phyloP scores from a whole-genome alignment of 177 flowering plant genomes.

The Vitis hybrid region DNA sequence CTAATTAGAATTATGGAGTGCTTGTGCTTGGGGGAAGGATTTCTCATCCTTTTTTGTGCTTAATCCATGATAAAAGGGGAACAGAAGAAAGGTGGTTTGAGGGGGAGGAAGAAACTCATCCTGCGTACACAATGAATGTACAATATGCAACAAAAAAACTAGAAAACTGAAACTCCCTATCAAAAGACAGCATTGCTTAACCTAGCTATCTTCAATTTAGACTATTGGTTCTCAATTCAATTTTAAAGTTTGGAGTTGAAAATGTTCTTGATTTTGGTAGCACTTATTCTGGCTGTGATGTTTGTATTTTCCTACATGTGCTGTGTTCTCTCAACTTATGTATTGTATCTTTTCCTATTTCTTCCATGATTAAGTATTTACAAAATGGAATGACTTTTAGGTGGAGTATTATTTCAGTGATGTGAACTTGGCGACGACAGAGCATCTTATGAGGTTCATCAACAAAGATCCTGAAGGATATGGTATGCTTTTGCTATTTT shows the following conservation, averaged over 20 bases:
- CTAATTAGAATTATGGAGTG: no score
- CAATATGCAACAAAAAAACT: no score
- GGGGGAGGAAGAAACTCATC: no score
- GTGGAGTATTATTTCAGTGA: conserved; percentile 99
- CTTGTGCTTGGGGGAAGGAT: no score
- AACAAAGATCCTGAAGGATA: conserved; percentile 89
- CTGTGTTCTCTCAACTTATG: neutral
- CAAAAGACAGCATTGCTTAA: no score
- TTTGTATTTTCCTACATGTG: neutral
- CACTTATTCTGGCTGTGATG: neutral
- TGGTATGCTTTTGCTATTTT: conserved; percentile 46
- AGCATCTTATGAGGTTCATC: conserved; percentile 82
- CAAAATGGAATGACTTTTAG: conserved; percentile 33
- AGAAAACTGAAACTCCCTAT: no score
- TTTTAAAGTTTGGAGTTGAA: neutral
- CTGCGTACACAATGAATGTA: no score
- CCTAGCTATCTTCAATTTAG: neutral
- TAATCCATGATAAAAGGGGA: no score
- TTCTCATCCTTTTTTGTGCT: no score
- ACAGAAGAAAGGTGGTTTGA: no score
- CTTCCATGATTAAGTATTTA: neutral
- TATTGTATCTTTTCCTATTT: neutral
- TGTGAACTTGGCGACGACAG: conserved; percentile 87
- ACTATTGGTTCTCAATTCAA: neutral
- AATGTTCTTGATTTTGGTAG: neutral